Evolutionary conservation across 1,284 basidiomycete species (phyloP), one percentile per base, ranked within the genome.

Genomic region (Leccinum colubrinum): DNA sequence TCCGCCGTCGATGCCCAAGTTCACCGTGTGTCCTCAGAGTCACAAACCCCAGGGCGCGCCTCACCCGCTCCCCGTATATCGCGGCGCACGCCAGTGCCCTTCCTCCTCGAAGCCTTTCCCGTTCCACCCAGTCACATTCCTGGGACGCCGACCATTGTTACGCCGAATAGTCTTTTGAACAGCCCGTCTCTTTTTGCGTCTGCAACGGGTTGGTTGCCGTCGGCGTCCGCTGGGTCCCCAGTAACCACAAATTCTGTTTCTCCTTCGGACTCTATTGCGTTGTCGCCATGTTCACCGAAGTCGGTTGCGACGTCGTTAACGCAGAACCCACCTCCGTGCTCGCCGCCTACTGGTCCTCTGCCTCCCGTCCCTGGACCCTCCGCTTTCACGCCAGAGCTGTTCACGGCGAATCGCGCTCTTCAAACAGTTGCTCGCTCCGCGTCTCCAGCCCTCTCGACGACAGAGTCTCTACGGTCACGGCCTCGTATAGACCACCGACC

Each of bases 31-130:
- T 72, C 72, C 37, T 73, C 71, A 27, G 70, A 72, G n/a, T 71
- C 70, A 3, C 72, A 68, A 43, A 6, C 61, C 2, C 56, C 59
- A 11, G 70, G 72, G 14, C 71, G 71, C 52, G 64, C 72, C n/a
- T 74, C 70, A 1, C 71, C 72, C 4, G 56, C 71, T 8, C 54
- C 64, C 33, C 67, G 74, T n/a, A 51, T 72, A 63, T 61, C 72
- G 20, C 74, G 74, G 4, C 71, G 74, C 48, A 76, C 74, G 0
- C 64, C 71, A 3, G 72, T 73, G 0, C 72, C 72, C 3, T 73
- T 71, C 33, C 70, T 73, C 3, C 72, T 73, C n/a, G 72, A 73
- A 55, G 74, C 72, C 0, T 73, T 73, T 17, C 72, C 72, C 12
- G 65, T 64, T 0, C 72, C 72, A 7, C 72, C 74, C 1, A 74